A percentile compares a stretch with the other conserved stretches of the same genome.
phyloP scores from a whole-genome alignment of 1,284 basidiomycete genomes.

The Inonotus obliquus region DNA sequence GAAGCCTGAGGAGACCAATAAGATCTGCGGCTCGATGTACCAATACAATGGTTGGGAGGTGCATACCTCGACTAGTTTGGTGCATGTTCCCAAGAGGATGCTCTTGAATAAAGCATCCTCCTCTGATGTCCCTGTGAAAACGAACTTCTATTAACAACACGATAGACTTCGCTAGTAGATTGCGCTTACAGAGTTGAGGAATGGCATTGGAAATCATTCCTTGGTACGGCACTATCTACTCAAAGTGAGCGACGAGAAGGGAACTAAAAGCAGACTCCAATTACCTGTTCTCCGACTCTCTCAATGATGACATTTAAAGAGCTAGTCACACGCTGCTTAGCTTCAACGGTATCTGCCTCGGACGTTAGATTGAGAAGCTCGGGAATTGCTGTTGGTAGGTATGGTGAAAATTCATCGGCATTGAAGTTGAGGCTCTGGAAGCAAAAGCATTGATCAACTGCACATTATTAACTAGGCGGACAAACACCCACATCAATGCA shows the following conservation, averaged over 20 bases:
- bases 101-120: constrained; percentile 80
- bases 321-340: constrained; percentile 69
- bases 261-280: constrained; percentile 17
- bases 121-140: constrained; percentile 52
- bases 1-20: constrained; percentile 43
- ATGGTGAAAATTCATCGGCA: constrained; percentile 52
- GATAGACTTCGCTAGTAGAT: not conserved
- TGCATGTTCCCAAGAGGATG: constrained; percentile 67
- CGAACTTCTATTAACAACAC: not conserved
- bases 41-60: not conserved
- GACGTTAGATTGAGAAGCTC: constrained; percentile 65
- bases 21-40: not conserved
- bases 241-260: not conserved
- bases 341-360: constrained; percentile 74
- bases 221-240: constrained; percentile 67
- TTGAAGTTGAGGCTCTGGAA: constrained; percentile 57
- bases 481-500: constrained; percentile 70
- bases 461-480: not conserved
- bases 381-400: constrained; percentile 51
- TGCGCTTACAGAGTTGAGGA: constrained; percentile 67
- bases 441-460: constrained; percentile 10
- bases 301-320: constrained; percentile 74
- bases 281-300: constrained; percentile 55
- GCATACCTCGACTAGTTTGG: constrained; percentile 65
- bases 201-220: constrained; percentile 63